phyloP scores from a whole-genome alignment of 2,329 filamentous ascomycete species.

The Clarireedia paspali region DNA sequence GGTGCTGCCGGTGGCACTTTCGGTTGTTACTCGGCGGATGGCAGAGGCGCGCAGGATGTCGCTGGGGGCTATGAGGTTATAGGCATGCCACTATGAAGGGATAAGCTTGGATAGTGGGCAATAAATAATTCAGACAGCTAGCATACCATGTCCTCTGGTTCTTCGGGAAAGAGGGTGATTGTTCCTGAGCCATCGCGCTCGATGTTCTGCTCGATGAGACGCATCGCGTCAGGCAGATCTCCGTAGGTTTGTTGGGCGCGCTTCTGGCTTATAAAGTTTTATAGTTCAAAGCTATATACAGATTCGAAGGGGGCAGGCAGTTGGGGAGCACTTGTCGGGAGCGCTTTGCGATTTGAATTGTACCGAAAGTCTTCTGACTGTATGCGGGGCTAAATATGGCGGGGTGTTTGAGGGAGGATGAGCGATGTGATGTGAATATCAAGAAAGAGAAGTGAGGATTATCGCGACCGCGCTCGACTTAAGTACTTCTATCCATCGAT shows the following conservation, averaged over 20 bases:
- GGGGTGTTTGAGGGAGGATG: neutral
- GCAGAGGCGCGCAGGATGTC: constrained; percentile 60
- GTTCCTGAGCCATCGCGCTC: constrained; percentile 58
- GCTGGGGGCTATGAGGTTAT: constrained; percentile 60
- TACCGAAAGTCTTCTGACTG: too few relatives aligned
- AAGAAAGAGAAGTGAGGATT: too few relatives aligned
- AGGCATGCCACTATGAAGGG: constrained; percentile 57
- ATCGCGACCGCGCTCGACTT: too few relatives aligned
- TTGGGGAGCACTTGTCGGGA: too few relatives aligned
- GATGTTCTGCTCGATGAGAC: constrained; percentile 58
- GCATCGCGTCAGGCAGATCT: constrained; percentile 39
- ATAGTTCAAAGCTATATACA: too few relatives aligned
- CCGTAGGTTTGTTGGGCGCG: too few relatives aligned
- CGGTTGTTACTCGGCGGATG: constrained; percentile 54
- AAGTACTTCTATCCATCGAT: too few relatives aligned
- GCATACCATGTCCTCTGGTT: constrained; percentile 66
- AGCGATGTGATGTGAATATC: too few relatives aligned
- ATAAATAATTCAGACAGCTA: neutral
- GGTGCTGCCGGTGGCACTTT: constrained; percentile 52
- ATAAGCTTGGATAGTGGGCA: neutral
- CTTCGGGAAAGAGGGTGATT: constrained; percentile 61
- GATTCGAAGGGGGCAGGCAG: too few relatives aligned
- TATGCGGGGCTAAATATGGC: neutral
- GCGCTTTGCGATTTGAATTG: too few relatives aligned
- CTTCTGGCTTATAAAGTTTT: too few relatives aligned